phyloP scores from a whole-genome alignment of 176 grass and related monocot genomes.

The Urochloa ruziziensis region DNA sequence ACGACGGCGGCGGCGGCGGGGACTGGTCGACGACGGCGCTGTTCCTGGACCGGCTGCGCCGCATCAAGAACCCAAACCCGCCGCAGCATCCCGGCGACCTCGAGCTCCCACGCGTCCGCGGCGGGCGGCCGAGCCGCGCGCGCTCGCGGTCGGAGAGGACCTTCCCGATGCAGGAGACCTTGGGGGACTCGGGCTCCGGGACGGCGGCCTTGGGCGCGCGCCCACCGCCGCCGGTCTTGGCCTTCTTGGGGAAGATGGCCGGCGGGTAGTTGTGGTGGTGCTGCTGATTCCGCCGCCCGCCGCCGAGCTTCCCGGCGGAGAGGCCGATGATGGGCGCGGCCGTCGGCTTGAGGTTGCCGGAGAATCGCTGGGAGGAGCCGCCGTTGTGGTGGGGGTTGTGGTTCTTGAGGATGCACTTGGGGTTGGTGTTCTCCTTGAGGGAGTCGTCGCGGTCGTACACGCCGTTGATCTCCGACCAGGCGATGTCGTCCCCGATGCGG shows the following conservation, averaged over 20 bases:
- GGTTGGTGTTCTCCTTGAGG: conserved; percentile 88
- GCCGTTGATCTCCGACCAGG: conserved; percentile 60
- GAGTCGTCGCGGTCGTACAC: conserved; percentile 91
- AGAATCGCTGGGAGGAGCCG: conserved; percentile 64
- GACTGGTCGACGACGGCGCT: conserved; percentile 31
- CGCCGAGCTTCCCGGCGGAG: conserved; percentile 40
- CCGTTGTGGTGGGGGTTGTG: not conserved
- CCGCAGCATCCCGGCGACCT: conserved; percentile 47
- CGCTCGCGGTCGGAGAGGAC: conserved; percentile 57
- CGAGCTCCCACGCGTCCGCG: not conserved
- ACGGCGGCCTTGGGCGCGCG: conserved; percentile 49
- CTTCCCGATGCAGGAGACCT: conserved; percentile 94
- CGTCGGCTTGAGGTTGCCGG: conserved; percentile 62
- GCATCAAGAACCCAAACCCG: conserved; percentile 38
- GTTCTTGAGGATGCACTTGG: conserved; percentile 63
- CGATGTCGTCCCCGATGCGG: conserved; percentile 43
- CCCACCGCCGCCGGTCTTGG: conserved; percentile 37
- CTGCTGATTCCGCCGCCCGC: conserved; percentile 28
- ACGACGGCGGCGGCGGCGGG: conserved; percentile 2
- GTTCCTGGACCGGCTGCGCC: conserved; percentile 33
- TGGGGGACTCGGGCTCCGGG: conserved; percentile 72
- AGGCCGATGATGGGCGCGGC: conserved; percentile 58
- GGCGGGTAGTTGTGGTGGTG: conserved; percentile 32
- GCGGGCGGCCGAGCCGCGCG: not conserved
- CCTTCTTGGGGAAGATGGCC: conserved; percentile 69